Base-by-base conservation (phyloP, 2,329 filamentous ascomycete genomes). In the Xylaria sp. region DNA sequence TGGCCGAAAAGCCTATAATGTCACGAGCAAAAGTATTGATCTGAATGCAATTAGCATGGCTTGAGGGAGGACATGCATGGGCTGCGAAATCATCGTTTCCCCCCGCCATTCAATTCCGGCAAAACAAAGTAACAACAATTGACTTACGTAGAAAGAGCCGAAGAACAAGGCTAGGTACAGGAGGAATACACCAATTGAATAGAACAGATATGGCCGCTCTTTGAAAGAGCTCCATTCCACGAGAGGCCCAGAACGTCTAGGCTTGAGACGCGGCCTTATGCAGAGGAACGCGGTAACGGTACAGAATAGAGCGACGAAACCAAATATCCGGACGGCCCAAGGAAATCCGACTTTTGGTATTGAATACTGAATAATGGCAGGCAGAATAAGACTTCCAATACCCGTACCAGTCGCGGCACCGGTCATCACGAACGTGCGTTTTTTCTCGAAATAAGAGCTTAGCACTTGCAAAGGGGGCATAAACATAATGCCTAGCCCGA, bases 311-410 rank as follows among this genome's bases (percentile, higher is more conserved):
- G 62, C 58, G 6, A 91, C 83, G 67, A 92, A 88, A 0, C 85
- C 89, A 31, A 89, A 80, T 3, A 86, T 84, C 1, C 90, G 82
- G 33, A 90, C 84, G 0, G 90, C 89, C 89, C 89, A 92, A 1
- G 84, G 82, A 73, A 91, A 92, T 0, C 90, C 90, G 17, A 92
- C 79, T 33, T 79, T 81, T 0, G 89, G 89, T 3, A 91, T 82
- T 6, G 92, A 79, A 62, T 88, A 85, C 74, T 85, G 82, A 5
- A 87, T 81, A 2, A 86, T 81, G 1, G 86, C 83, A 0, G 90
- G 89, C 74, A 90, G 92, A 6, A 92, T 81, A 3, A 92, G 79
- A 2, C 89, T 89, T 0, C 90, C 90, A 0, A 86, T 84, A 1
- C 87, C 85, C 13, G 87, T 88, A 1, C 90, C 90, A 0, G 85